A percentile compares a stretch with the other conserved stretches of the same genome.
Evolutionary conservation across 495 filamentous ascomycete genomes (phyloP).

Genomic region (Pyrenula massariospora): DNA sequence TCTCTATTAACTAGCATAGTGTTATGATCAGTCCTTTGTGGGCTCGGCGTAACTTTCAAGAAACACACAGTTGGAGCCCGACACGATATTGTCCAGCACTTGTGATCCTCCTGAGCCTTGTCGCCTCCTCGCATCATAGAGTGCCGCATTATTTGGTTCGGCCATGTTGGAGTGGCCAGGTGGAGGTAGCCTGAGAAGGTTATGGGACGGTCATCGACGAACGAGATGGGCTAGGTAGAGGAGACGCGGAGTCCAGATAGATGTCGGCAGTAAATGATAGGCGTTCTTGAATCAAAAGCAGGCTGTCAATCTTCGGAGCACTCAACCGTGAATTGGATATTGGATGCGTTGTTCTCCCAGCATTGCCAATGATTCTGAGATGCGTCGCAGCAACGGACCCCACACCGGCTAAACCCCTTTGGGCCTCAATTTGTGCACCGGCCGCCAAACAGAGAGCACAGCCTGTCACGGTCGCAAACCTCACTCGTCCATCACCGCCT

Average conservation of each 20-base stretch:
- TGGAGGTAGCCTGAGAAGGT: background rate
- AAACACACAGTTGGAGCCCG: slow-evolving; percentile 82
- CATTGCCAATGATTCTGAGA: background rate
- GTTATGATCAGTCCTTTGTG: slow-evolving; percentile 2
- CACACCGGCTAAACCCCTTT: background rate
- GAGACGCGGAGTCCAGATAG: no score
- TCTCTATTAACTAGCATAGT: slow-evolving; percentile 72
- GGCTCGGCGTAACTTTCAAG: background rate
- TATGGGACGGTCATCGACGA: no score
- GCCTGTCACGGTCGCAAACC: background rate
- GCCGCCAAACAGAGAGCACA: background rate
- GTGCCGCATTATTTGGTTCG: slow-evolving; percentile 35
- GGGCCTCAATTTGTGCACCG: background rate
- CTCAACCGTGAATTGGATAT: no score
- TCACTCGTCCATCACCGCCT: background rate
- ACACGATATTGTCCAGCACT: slow-evolving; percentile 90
- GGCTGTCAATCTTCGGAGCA: no score
- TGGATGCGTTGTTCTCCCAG: background rate
- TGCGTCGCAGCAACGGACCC: background rate
- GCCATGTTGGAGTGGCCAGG: background rate
- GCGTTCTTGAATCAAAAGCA: no score
- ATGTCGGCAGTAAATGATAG: no score
- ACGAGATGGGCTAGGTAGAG: no score
- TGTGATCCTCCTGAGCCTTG: slow-evolving; percentile 58
- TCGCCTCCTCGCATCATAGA: slow-evolving; percentile 36